Evolutionary conservation across 768 basidiomycete genomes (phyloP), one percentile per base, ranked within the genome.

Genomic region (Kwoniella sp.): DNA sequence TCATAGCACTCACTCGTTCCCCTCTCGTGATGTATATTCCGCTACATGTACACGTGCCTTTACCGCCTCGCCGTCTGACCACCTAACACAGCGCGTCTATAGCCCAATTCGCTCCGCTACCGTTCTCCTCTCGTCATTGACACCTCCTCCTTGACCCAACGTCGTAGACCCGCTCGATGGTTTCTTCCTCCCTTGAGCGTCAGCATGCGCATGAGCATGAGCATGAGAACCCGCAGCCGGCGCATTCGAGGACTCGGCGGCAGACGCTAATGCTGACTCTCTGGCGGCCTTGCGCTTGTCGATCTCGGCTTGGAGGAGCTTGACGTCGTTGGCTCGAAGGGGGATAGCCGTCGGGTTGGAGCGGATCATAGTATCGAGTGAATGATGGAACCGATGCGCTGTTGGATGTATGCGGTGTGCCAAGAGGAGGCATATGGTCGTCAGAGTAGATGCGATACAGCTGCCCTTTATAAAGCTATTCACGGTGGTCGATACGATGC

Each of bases 341-440:
- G 75, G 73, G n/a, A 77, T 74, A 26, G 73, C 73, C 9, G 75
- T 77, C 20, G 75, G 75, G 51, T 77, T 77, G 0, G 75, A 74
- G 38, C 73, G 73, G 30, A 77, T 77, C 75, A 77, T 77, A 9
- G 26, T 22, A 20, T 4, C 8, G 20, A 22, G 3, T 26, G 7
- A 55, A 7, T 13, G n/a, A 23, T 51, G 15, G n/a, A 11, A n/a
- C 11, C 11, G n/a, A 1, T 15, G 48, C 22, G 48, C 22, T 51
- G 11, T 2, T 45, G 15, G 41, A 37, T 12, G 56, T 11, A 58
- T 58, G 29, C 2, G 23, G 37, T 22, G 13, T 25, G 15, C 30
- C 41, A n/a, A n/a, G n/a, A n/a, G n/a, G n/a, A n/a, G n/a, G n/a
- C n/a, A n/a, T n/a, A n/a, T n/a, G n/a, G n/a, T n/a, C n/a, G n/a